phyloP scores from a whole-genome alignment of 129 eudicot species.

The Cynara cardunculus region DNA sequence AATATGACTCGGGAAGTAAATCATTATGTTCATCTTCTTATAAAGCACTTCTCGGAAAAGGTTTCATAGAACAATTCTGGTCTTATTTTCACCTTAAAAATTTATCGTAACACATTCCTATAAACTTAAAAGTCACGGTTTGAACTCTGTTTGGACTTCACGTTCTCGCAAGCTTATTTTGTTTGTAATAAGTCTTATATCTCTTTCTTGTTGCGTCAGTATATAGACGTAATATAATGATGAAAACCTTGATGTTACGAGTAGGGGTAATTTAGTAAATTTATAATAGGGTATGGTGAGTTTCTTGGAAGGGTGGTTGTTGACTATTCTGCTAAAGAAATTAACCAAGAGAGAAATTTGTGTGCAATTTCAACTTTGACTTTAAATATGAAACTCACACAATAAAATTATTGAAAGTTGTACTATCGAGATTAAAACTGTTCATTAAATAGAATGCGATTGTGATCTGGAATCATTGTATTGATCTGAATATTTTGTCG shows the following conservation, averaged over 20 bases:
- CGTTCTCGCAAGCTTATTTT: not conserved
- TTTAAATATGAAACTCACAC: not conserved
- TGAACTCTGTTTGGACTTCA: not conserved
- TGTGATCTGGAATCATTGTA: not conserved
- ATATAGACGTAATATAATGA: not conserved
- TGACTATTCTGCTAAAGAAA: constrained; percentile 18
- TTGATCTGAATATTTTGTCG: not conserved
- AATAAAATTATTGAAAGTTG: not conserved
- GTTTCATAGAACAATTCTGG: not conserved
- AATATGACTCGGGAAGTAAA: not conserved
- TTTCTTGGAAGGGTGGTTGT: constrained; percentile 16
- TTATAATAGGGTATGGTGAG: not conserved
- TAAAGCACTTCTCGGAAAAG: not conserved
- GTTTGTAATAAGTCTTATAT: not conserved
- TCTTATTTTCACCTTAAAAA: not conserved
- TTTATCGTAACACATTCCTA: not conserved
- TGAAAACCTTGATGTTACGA: not conserved
- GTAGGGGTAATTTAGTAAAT: not conserved
- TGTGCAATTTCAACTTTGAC: constrained; percentile 10
- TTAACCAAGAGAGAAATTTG: not conserved
- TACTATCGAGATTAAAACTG: not conserved
- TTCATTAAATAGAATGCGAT: not conserved
- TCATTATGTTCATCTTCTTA: not conserved
- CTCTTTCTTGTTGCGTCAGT: not conserved
- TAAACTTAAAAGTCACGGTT: not conserved